These are phyloP conservation scores for Penicillium bialowiezense DNA, from an alignment of 495 filamentous ascomycete genomes.

Conservation along the genomic window DNA sequence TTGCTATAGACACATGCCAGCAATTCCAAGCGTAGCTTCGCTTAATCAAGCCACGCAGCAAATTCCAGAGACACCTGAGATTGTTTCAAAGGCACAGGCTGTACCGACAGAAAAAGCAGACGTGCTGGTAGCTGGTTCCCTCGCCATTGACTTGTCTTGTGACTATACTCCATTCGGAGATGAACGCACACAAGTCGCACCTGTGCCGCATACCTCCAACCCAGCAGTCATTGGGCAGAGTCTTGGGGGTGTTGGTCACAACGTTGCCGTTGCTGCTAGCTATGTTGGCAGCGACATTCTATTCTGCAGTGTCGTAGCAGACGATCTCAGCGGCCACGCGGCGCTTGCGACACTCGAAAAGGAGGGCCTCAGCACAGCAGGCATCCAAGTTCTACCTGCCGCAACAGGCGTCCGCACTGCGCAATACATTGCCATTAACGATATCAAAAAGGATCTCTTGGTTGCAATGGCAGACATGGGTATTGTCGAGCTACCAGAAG, in stretches of 20 bases:
- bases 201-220: constrained; percentile 79
- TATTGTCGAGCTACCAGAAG: constrained; percentile 63
- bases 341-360: constrained; percentile 59
- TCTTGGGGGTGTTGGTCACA: constrained; percentile 92
- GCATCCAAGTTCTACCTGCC: constrained; percentile 55
- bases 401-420: constrained; percentile 63
- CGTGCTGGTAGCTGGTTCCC: constrained; percentile 82
- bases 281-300: constrained; percentile 54
- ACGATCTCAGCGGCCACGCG: constrained; percentile 73
- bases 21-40: constrained; percentile 24
- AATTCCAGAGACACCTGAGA: constrained; percentile 8
- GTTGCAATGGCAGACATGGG: constrained; percentile 94
- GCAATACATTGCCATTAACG: constrained; percentile 90
- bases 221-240: constrained; percentile 74
- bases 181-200: constrained; percentile 32
- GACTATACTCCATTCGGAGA: constrained; percentile 57
- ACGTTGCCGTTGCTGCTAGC: constrained; percentile 79
- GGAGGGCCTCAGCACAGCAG: constrained; percentile 60
- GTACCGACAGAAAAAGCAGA: constrained; percentile 41
- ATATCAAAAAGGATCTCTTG: constrained; percentile 72
- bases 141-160: constrained; percentile 86
- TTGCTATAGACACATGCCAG: constrained; percentile 42
- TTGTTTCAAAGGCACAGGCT: constrained; percentile 3
- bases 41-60: constrained; percentile 27
- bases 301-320: constrained; percentile 73